Evolutionary conservation across 1,284 basidiomycete genomes (phyloP).

Genomic region (Rhodotorula sp.): DNA sequence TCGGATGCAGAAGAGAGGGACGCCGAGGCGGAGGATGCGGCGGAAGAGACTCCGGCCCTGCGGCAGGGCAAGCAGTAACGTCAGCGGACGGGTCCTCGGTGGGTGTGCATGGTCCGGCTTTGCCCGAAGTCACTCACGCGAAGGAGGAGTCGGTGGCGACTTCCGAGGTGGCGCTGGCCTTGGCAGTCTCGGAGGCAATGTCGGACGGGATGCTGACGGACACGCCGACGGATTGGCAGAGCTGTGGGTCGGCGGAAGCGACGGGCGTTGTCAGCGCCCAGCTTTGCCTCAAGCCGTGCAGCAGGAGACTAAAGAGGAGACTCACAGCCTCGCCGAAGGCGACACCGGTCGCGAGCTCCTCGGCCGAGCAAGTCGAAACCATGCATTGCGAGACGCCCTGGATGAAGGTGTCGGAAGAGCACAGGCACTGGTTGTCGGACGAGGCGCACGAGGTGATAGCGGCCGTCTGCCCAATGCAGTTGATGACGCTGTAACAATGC

Average conservation of each 20-base stretch:
- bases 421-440: slow-evolving; percentile 26
- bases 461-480: slow-evolving; percentile 14
- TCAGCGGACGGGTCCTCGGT: background rate
- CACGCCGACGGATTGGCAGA: slow-evolving; percentile 8
- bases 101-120: no score
- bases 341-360: slow-evolving; percentile 7
- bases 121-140: no score
- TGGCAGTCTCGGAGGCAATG: background rate
- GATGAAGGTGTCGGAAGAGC: slow-evolving; percentile 21
- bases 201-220: slow-evolving; percentile 8
- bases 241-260: background rate
- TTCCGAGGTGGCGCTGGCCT: background rate
- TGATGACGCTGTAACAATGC: slow-evolving; percentile 13
- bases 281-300: background rate
- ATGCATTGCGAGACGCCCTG: slow-evolving; percentile 18
- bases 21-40: background rate
- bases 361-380: slow-evolving; percentile 6
- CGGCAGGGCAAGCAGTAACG: no score
- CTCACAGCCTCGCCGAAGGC: slow-evolving; percentile 23
- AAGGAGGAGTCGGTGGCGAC: background rate
- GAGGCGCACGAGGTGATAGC: slow-evolving; percentile 20
- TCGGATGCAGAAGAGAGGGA: background rate
- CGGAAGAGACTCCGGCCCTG: no score
- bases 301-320: no score
- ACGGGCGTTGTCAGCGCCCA: no score